Base-by-base conservation (phyloP, 2,329 filamentous ascomycete species). In the Chaetomium olivaceum region DNA sequence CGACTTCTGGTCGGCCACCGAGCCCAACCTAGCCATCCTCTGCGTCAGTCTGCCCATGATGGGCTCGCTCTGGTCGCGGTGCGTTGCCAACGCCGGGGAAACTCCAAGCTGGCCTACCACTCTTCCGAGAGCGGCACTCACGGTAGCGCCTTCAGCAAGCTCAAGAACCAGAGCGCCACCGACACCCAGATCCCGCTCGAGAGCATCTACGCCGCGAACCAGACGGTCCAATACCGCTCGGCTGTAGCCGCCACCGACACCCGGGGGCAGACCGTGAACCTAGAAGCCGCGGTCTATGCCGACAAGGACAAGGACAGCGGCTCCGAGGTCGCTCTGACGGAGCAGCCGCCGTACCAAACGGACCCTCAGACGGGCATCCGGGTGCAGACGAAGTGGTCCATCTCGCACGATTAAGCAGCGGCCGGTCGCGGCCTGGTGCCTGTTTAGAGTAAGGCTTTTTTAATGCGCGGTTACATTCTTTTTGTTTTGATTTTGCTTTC, bases 11-110 rank as follows among this genome's bases (percentile, higher is more conserved):
- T 78, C 78, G 67, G 75, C 74, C 50, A 71, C 80, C 27, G 79
- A 80, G 61, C 77, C 78, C 0, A 78, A 77, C 59, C 73, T 80
- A 4, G 78, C 76, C 46, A 78, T 80, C 63, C 70, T 80, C 9
- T 80, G 78, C 66, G 76, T 80, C 60, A 79, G 77, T 65, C 74
- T 80, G 57, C 79, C 79, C 2, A 80, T 80, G 78, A 71, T 80
- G 5, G 73, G 77, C 46, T 74, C 78, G 2, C 74, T 79, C 60
- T 78, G 58, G 56, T 36, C 67, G 7, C 63, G 65, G 7, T 68
- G 65, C 39, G 39, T 60, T 8, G 52, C 62, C 4, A 51, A 1
- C 66, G 63, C 46, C 55, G 63, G 8, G 63, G 65, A 21, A 39
- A 62, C 21, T 67, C 69, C 62, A 70, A 69, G 62, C 50, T 67